Evolutionary conservation across 106 monocot genomes (phyloP).

Genomic region (Platanthera guangdongensis): DNA sequence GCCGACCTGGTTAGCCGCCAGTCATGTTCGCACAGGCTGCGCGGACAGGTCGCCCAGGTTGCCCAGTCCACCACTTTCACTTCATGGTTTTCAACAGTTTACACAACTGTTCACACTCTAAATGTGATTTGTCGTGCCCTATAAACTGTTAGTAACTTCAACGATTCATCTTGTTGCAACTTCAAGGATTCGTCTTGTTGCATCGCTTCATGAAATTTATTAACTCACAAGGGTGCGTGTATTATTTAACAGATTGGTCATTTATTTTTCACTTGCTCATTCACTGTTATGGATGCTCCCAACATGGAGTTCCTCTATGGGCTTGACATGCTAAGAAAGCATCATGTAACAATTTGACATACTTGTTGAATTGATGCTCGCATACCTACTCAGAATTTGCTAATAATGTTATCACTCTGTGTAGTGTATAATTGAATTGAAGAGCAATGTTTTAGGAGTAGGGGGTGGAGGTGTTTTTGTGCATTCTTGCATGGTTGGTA

Average conservation of each 20-base stretch:
- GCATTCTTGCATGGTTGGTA: constrained; percentile 84
- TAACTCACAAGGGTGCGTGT: background rate
- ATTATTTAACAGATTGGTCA: constrained; percentile 61
- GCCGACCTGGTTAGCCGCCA: too few relatives aligned
- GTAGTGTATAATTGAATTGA: constrained; percentile 96
- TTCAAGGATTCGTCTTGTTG: too few relatives aligned
- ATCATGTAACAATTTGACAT: constrained; percentile 55
- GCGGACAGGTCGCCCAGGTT: too few relatives aligned
- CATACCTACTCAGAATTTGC: background rate
- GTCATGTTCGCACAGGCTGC: too few relatives aligned
- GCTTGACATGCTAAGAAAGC: constrained; percentile 88
- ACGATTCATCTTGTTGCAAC: too few relatives aligned
- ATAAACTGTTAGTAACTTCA: too few relatives aligned
- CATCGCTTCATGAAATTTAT: too few relatives aligned
- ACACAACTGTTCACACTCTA: too few relatives aligned
- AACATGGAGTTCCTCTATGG: constrained; percentile 97
- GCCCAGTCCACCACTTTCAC: too few relatives aligned
- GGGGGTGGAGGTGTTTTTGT: constrained; percentile 98
- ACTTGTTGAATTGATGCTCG: background rate
- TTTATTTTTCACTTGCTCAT: constrained; percentile 85
- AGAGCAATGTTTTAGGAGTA: constrained; percentile 94
- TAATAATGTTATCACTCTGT: background rate
- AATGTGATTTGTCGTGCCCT: too few relatives aligned
- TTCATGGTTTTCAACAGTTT: too few relatives aligned
- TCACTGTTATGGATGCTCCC: constrained; percentile 85